These are phyloP conservation scores for Trypanosoma mega DNA, from an alignment of 208 protist species.

Conservation along the genomic window DNA sequence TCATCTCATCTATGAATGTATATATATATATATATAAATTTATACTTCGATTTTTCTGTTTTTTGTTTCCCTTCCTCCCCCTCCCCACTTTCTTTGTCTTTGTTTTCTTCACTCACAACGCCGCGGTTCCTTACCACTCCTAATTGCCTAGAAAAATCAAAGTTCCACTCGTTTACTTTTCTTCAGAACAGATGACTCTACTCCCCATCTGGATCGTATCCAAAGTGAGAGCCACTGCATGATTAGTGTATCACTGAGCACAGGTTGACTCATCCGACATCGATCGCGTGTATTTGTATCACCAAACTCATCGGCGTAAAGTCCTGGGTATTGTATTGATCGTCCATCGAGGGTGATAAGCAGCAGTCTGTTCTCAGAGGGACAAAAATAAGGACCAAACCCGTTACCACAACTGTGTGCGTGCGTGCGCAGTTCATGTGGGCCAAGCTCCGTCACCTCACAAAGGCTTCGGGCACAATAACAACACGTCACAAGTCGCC, in stretches of 20 bases:
- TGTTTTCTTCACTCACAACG: not conserved
- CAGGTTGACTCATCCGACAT: conserved; percentile 33
- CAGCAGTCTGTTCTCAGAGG: conserved; percentile 32
- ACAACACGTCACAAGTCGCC: conserved; percentile 50
- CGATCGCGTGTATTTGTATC: conserved; percentile 34
- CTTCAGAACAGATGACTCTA: conserved; percentile 50
- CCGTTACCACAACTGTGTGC: conserved; percentile 44
- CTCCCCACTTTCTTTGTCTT: not conserved
- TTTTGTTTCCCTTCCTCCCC: not conserved
- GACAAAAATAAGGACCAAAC: conserved; percentile 54
- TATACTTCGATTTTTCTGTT: not conserved
- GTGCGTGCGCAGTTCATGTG: conserved; percentile 59
- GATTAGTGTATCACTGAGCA: conserved; percentile 28
- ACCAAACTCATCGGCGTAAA: conserved; percentile 75
- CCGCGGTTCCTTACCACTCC: not conserved
- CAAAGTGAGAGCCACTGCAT: conserved; percentile 46
- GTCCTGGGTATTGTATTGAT: conserved; percentile 24
- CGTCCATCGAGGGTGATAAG: conserved; percentile 45
- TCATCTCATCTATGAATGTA: not conserved
- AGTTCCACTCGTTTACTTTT: conserved; percentile 26
- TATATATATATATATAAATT: conserved; percentile 22
- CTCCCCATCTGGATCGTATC: conserved; percentile 64
- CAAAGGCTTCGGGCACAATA: conserved; percentile 54
- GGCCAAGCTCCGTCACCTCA: conserved; percentile 9
- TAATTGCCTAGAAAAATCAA: conserved; percentile 22